Percentiles rank a stretch among this genome's conserved stretches.
Conservation (phyloP, 73 alveolate genomes). For the Tetrahymena elliotti region DNA sequence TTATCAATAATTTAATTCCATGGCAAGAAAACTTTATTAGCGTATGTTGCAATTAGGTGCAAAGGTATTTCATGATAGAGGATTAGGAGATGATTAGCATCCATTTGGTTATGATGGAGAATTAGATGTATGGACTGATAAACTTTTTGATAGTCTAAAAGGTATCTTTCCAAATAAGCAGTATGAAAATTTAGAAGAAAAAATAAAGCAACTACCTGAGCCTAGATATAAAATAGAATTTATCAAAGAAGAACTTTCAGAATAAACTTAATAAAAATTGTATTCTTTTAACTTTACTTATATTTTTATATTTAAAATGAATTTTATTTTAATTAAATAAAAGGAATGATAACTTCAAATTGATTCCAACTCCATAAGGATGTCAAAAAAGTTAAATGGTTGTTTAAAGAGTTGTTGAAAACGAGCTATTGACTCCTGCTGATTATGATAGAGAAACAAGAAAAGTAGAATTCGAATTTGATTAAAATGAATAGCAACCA, state of each 20-base stretch:
- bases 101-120: constrained; percentile 81
- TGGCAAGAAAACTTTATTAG: constrained; percentile 68
- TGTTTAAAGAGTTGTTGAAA: constrained; percentile 14
- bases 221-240: neutral
- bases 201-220: neutral
- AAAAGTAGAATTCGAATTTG: constrained; percentile 37
- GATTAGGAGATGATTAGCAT: constrained; percentile 78
- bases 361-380: constrained; percentile 36
- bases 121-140: constrained; percentile 61
- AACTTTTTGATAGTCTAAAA: constrained; percentile 20
- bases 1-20: constrained; percentile 73
- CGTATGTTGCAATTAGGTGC: constrained; percentile 69
- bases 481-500: neutral
- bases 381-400: constrained; percentile 5
- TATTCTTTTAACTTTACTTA: neutral
- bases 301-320: neutral
- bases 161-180: neutral
- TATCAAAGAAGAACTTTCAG: neutral
- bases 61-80: constrained; percentile 39
- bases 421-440: constrained; percentile 40
- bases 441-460: constrained; percentile 49
- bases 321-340: neutral
- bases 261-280: neutral
- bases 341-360: constrained; percentile 1
- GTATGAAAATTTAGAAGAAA: neutral